A percentile compares a stretch with the other conserved stretches of the same genome.
These are phyloP conservation scores for Raffaelea albimanens DNA, from an alignment of 2,329 filamentous ascomycete species.

Conservation along the genomic window DNA sequence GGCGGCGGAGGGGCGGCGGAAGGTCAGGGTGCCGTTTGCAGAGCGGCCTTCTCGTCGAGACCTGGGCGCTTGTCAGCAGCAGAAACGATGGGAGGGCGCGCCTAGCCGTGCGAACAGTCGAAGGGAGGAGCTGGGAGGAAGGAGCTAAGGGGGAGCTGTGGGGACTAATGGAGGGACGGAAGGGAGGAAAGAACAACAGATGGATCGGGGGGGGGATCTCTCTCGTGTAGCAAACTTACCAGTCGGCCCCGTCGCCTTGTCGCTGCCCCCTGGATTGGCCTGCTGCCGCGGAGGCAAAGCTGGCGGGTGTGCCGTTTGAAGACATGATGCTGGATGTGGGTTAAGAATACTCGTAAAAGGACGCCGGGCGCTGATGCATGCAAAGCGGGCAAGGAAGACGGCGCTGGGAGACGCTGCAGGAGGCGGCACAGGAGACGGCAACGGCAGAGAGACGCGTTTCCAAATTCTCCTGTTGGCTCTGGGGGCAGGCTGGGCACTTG, in stretches of 20 bases:
- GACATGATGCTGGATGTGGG: conserved; percentile 42
- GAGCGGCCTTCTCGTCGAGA: conserved; percentile 47
- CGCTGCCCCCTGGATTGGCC: conserved; percentile 58
- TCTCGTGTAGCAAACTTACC: conserved; percentile 6
- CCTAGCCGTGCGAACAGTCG: too few species aligned
- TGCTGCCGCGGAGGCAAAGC: conserved; percentile 75
- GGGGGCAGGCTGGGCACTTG: not conserved
- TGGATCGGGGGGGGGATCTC: too few species aligned
- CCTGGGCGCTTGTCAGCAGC: conserved; percentile 28
- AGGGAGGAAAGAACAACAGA: too few species aligned
- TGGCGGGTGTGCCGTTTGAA: conserved; percentile 63
- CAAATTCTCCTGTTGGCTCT: not conserved
- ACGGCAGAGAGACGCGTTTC: not conserved
- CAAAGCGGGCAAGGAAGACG: not conserved
- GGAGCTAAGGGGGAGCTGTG: too few species aligned
- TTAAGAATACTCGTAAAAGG: not conserved
- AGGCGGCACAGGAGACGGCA: not conserved
- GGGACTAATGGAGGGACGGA: too few species aligned
- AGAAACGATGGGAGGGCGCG: too few species aligned
- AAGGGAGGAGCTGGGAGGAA: too few species aligned
- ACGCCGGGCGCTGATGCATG: not conserved
- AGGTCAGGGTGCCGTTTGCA: conserved; percentile 54
- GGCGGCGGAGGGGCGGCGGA: conserved; percentile 54
- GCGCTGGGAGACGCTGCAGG: not conserved
- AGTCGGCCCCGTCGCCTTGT: conserved; percentile 27